phyloP scores from a whole-genome alignment of 148 eudicot genomes.

The Rhododendron henanense region DNA sequence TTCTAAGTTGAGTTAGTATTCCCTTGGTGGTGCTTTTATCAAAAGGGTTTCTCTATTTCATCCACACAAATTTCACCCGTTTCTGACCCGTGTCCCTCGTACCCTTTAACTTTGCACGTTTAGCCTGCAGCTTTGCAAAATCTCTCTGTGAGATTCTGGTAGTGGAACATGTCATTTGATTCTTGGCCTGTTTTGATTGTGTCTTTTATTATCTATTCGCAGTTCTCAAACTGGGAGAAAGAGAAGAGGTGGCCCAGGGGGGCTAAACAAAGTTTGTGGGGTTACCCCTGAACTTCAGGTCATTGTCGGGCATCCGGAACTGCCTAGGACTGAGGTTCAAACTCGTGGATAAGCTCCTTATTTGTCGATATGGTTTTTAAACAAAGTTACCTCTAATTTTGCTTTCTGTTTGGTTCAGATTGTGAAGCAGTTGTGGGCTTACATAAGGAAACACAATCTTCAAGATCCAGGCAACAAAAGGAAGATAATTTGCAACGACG shows the following conservation, averaged over 20 bases:
- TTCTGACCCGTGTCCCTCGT: neutral
- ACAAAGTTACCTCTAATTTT: neutral
- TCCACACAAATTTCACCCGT: neutral
- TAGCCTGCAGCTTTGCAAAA: neutral
- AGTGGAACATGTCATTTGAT: neutral
- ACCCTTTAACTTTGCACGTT: neutral
- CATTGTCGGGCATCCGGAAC: slow-evolving; percentile 75
- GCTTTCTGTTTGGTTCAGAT: slow-evolving; percentile 39
- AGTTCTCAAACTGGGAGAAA: slow-evolving; percentile 58
- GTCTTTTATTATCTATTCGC: slow-evolving; percentile 14
- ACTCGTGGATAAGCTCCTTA: neutral
- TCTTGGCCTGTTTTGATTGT: neutral
- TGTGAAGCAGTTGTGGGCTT: slow-evolving; percentile 93
- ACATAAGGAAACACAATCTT: slow-evolving; percentile 89
- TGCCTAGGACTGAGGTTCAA: slow-evolving; percentile 83
- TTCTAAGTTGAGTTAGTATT: neutral
- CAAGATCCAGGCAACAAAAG: slow-evolving; percentile 97
- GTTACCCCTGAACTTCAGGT: slow-evolving; percentile 85
- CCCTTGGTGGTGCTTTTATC: neutral
- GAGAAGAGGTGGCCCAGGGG: slow-evolving; percentile 92
- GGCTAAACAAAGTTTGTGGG: slow-evolving; percentile 80
- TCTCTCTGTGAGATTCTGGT: neutral
- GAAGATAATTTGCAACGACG: slow-evolving; percentile 67
- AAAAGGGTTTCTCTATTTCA: slow-evolving; percentile 1
- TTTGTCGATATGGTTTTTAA: neutral